phyloP scores from a whole-genome alignment of 1,139 yeast genomes.

The Saccharomyces hybrid region DNA sequence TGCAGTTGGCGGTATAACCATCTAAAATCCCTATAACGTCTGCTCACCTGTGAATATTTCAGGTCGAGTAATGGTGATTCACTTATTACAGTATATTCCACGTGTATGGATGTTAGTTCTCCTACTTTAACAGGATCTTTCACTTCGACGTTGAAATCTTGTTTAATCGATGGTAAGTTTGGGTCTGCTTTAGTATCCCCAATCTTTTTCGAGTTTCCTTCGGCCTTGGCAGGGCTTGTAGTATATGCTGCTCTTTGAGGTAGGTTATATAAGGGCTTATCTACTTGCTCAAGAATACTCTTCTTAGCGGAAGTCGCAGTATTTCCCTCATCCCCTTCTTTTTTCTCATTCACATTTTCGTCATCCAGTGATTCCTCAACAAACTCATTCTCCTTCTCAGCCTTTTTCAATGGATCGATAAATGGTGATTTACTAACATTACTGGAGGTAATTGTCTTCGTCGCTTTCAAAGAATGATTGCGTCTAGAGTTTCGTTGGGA shows the following conservation, averaged over 20 bases:
- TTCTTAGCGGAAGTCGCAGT: constrained; percentile 1
- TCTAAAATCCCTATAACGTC: constrained; percentile 77
- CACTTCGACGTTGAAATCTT: constrained; percentile 55
- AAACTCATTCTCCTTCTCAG: constrained; percentile 20
- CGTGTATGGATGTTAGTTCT: constrained; percentile 81
- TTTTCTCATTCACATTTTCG: too few species aligned
- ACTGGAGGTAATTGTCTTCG: neutral
- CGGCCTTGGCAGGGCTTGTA: constrained; percentile 1
- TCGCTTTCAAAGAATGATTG: neutral
- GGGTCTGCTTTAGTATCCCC: neutral
- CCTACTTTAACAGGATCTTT: constrained; percentile 93
- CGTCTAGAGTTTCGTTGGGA: neutral
- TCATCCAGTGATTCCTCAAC: constrained; percentile 20
- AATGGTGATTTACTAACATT: neutral
- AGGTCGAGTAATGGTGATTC: constrained; percentile 30
- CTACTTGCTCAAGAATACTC: constrained; percentile 20
- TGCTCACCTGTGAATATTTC: constrained; percentile 41
- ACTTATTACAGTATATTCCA: constrained; percentile 75
- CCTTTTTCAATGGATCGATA: constrained; percentile 25
- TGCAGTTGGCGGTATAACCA: constrained; percentile 88
- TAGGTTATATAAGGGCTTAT: constrained; percentile 23
- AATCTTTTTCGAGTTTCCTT: neutral
- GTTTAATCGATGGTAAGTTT: neutral
- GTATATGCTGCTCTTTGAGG: constrained; percentile 10
- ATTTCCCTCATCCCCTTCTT: neutral